Base-by-base conservation (phyloP, 192 early-diverging fungal genomes). In the Podila clonocystis region DNA sequence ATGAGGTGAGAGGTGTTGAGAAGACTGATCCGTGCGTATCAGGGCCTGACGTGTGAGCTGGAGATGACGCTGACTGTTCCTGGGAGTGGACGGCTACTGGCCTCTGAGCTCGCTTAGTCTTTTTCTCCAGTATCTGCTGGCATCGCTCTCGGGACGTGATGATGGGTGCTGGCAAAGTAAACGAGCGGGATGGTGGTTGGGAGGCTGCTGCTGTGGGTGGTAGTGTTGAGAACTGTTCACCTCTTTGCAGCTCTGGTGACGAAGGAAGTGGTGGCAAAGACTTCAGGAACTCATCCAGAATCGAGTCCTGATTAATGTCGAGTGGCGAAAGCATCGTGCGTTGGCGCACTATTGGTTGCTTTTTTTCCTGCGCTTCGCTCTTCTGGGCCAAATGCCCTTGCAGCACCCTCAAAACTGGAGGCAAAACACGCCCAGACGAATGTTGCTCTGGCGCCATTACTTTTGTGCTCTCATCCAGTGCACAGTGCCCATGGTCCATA, bases 201-300 rank as follows among this genome's bases (percentile, higher is more conserved):
- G 24, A 22, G 26, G 9, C 33, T 33, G 38, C 24, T 58, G 55
- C 41, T 17, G 13, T 17, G 2, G 11, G 41, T 45, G 41, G 15
- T 3, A 12, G 38, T 7, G 41, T 17, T 2, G 13, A 45, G 4
- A 45, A 17, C 13, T 45, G 41, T 4, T 17, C 41, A 12, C n/a
- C 9, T 19, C 24, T 57, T 30, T 62, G 50, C 3, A 48, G 30
- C 31, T 64, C 62, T 41, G 63, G 63, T 20, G 68, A 60, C 2
- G n/a, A 70, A 31, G 70, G 65, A 28, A 49, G 31, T 5, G 75
- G 61, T 19, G 64, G 65, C 28, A 58, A 29, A 4, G 61, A 59
- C 31, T 60, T 72, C 36, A 79, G 24, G 31, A 72, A 72, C 22
- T 79, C 75, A 11, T 58, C 65, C 31, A 68, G 31, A 34, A 72